phyloP scores from a whole-genome alignment of 2,329 filamentous ascomycete species.

The Penicillium psychrosexuale region DNA sequence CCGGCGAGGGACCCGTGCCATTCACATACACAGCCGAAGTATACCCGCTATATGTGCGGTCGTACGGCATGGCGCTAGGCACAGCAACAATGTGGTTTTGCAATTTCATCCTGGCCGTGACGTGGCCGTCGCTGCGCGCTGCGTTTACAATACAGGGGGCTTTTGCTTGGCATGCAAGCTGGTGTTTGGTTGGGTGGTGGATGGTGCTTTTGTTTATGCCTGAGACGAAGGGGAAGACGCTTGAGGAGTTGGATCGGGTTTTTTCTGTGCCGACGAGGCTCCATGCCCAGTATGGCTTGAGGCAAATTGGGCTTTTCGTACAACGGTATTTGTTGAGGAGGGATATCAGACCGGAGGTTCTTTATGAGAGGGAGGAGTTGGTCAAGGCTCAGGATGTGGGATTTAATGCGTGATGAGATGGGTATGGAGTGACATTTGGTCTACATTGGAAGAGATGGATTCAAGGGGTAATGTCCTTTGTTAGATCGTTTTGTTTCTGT shows the following conservation, averaged over 20 bases:
- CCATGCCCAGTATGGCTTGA: constrained; percentile 41
- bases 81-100: constrained; percentile 63
- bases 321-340: constrained; percentile 35
- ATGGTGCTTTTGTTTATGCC: constrained; percentile 44
- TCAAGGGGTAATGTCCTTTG: background rate
- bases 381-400: constrained; percentile 21
- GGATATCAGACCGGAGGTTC: constrained; percentile 40
- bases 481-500: too few relatives aligned
- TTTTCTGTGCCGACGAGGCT: constrained; percentile 52
- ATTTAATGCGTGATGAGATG: constrained; percentile 20
- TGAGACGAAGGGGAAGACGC: constrained; percentile 42
- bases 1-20: constrained; percentile 62
- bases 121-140: constrained; percentile 51
- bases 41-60: constrained; percentile 62
- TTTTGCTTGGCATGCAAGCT: constrained; percentile 51
- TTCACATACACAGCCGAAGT: constrained; percentile 67
- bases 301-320: constrained; percentile 38
- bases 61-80: constrained; percentile 60
- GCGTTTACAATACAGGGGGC: constrained; percentile 52
- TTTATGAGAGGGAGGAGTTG: constrained; percentile 37
- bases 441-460: background rate
- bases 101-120: constrained; percentile 52
- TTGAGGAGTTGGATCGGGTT: constrained; percentile 52
- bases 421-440: background rate
- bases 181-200: constrained; percentile 47